Conservation (phyloP, 805 yeast genomes). For the Metschnikowia continentalis region DNA sequence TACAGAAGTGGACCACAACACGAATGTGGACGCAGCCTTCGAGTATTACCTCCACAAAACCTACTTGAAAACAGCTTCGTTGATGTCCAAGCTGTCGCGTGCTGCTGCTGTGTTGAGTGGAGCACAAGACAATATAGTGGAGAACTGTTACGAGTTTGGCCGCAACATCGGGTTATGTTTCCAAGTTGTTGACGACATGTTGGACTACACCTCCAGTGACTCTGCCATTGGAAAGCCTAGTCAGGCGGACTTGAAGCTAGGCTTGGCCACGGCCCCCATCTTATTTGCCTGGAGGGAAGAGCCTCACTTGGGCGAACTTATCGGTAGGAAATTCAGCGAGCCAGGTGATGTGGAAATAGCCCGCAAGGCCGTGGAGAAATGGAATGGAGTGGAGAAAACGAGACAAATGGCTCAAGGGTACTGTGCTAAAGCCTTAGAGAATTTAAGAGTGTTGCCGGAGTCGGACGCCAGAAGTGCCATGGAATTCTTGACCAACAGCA, state of each 20-base stretch:
- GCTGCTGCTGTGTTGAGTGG: conserved; percentile 93
- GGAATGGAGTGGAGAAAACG: conserved; percentile 75
- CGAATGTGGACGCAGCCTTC: conserved; percentile 81
- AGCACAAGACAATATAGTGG: conserved; percentile 68
- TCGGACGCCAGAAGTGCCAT: conserved; percentile 87
- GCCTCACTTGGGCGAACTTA: conserved; percentile 80
- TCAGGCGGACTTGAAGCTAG: conserved; percentile 89
- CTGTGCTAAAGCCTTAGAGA: conserved; percentile 68
- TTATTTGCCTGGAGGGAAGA: conserved; percentile 88
- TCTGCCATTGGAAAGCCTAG: conserved; percentile 89
- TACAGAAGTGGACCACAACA: conserved; percentile 49
- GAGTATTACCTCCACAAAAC: conserved; percentile 95
- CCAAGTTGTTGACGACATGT: conserved; percentile 93
- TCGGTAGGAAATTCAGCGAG: conserved; percentile 73
- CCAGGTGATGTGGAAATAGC: conserved; percentile 87
- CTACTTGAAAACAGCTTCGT: conserved; percentile 88
- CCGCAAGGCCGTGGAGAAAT: conserved; percentile 62
- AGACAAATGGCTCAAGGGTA: conserved; percentile 71
- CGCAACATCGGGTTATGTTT: conserved; percentile 91
- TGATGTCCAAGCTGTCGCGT: conserved; percentile 89
- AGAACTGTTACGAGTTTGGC: conserved; percentile 86
- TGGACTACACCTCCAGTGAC: conserved; percentile 89
- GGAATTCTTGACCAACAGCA: conserved; percentile 76
- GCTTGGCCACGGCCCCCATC: conserved; percentile 96
- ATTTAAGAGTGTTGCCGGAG: conserved; percentile 74